Conservation (phyloP, 352 stramenopile species). For the Globisporangium abappressorium region DNA sequence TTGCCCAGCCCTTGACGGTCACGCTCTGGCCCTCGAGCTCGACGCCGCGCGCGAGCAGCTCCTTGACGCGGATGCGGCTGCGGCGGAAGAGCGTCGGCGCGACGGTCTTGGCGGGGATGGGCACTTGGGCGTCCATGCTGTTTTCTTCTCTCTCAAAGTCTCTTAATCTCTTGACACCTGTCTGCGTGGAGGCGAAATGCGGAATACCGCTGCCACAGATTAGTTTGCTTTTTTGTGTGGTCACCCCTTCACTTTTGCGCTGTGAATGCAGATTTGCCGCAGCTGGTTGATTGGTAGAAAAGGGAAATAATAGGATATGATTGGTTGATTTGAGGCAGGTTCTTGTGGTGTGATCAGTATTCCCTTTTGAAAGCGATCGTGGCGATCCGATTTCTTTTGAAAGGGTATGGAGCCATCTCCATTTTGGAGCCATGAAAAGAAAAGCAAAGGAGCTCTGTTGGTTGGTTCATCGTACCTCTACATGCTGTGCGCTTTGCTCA, state of each 20-base stretch:
- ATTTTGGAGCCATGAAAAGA: not conserved
- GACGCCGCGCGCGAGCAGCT: conserved; percentile 60
- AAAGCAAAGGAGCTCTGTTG: too few relatives aligned
- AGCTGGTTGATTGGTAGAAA: too few relatives aligned
- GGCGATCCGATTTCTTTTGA: not conserved
- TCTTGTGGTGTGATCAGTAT: not conserved
- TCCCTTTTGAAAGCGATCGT: not conserved
- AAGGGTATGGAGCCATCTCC: not conserved
- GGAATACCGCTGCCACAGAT: conserved; percentile 11
- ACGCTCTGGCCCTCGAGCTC: conserved; percentile 80
- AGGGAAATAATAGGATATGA: too few relatives aligned
- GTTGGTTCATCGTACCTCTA: too few relatives aligned
- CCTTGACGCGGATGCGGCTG: conserved; percentile 83
- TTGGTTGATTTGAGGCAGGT: not conserved
- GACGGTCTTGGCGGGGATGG: conserved; percentile 34
- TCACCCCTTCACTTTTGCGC: not conserved
- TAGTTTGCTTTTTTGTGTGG: not conserved
- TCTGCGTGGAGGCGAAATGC: conserved; percentile 1
- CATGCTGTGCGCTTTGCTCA: too few relatives aligned
- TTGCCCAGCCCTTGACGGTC: conserved; percentile 93
- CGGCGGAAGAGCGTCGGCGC: conserved; percentile 71
- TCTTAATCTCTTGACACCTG: not conserved
- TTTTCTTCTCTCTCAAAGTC: not conserved
- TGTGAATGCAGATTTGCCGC: too few relatives aligned
- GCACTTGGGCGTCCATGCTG: conserved; percentile 51